Percentiles rank a stretch among this genome's conserved stretches.
Conservation (phyloP, 2,329 filamentous ascomycete species). For the Xylaria digitata region DNA sequence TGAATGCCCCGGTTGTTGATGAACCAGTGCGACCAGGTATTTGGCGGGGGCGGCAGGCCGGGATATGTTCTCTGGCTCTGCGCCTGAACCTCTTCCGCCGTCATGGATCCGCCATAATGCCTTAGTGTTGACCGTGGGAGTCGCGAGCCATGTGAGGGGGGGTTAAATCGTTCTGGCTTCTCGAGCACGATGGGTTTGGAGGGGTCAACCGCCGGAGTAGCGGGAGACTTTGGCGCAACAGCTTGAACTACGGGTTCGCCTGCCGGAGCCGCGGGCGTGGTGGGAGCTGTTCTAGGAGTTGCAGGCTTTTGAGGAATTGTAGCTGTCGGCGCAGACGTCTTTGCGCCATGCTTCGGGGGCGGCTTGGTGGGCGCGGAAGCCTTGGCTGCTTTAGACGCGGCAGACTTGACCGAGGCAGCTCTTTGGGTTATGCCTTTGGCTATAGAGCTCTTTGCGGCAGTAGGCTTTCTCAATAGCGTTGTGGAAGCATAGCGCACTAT, state of each 20-base stretch:
- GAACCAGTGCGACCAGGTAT: conserved; percentile 86
- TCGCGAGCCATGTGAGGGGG: conserved; percentile 85
- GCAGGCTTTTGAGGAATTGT: conserved; percentile 27
- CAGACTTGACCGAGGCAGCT: conserved; percentile 37
- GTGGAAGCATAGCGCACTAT: conserved; percentile 53
- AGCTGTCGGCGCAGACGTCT: conserved; percentile 25
- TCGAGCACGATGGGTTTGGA: conserved; percentile 78
- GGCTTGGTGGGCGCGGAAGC: conserved; percentile 44
- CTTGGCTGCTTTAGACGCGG: conserved; percentile 40
- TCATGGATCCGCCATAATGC: conserved; percentile 80
- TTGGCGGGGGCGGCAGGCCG: conserved; percentile 85
- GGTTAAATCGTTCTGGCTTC: conserved; percentile 89
- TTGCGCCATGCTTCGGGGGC: conserved; percentile 30
- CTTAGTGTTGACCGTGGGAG: conserved; percentile 67
- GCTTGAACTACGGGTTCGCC: conserved; percentile 27
- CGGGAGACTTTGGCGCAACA: conserved; percentile 28
- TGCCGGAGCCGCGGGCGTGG: conserved; percentile 9
- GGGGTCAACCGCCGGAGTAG: conserved; percentile 39
- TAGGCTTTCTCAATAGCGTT: conserved; percentile 44
- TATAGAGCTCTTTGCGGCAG: conserved; percentile 43
- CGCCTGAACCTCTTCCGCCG: conserved; percentile 70
- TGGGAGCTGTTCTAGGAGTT: not conserved
- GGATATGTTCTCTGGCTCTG: conserved; percentile 83
- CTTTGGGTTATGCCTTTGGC: conserved; percentile 28
- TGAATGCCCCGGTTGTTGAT: conserved; percentile 82